Evolutionary conservation across 345 rosid species (phyloP), one percentile per base, ranked within the genome.

Genomic region (Bruguiera sexangula): DNA sequence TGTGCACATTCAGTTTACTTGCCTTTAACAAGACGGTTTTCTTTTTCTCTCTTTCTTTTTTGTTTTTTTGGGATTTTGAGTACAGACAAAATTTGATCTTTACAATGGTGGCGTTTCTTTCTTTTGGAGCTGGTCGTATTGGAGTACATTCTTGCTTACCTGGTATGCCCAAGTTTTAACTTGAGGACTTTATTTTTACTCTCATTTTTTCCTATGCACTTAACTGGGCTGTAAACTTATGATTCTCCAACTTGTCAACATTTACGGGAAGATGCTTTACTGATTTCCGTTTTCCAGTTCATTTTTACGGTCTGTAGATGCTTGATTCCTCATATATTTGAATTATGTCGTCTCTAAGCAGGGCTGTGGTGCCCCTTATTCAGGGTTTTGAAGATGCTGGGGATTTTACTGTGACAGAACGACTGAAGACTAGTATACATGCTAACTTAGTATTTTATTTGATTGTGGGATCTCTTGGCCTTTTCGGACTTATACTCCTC

Each of bases 341-440:
- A 81, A 78, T 71, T 76, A 78, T 76, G 75, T 85, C 78, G 82
- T 86, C 81, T 85, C 84, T 85, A 83, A 84, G 82, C 96, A 96
- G 99, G 99, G 96, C 95, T 76, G 97, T 88, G 84, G 98, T 84
- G 83, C 98, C 99, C 82, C 96, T 96, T 79, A 87, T 96, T 72
- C 98, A 92, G 95, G 99, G 99, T 85, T 96, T 84, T 62, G 99
- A 96, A 90, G 99, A 92, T 88, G 99, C 98, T 57, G 99, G 99
- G 66, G 99, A 96, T 82, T 96, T 96, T 71, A 85, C 95, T 2
- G 80, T 90, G 55, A 82, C 86, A 19, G 98, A 96, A 86, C 86
- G 90, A 83, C 77, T 96, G 78, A 89, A 82, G 90, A 96, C 96
- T 66, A 96, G 99, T 48, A 79, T 92, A 19, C 99, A 85, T 62